Evolutionary conservation across 805 yeast genomes (phyloP), one percentile per base, ranked within the genome.

Genomic region (Schwanniomyces pseudopolymorphus): DNA sequence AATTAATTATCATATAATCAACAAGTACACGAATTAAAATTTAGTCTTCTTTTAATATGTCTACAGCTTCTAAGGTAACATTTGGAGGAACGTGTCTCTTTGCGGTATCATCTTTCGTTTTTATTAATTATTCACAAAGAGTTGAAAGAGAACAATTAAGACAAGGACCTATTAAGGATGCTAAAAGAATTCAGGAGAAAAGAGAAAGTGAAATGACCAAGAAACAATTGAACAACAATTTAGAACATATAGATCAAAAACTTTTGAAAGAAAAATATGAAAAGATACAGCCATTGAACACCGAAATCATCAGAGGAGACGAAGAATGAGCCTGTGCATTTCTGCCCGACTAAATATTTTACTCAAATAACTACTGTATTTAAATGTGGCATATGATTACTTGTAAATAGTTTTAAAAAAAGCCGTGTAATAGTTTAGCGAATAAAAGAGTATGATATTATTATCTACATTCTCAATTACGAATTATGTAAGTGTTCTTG

Each of bases 111-210:
- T 77, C 94, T 0, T 81, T 85, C 17, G 64, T 78, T 4, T 87
- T 84, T 59, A 92, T 89, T 38, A 87, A 85, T 64, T 75, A 75
- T 47, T 75, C 85, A 38, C 95, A 89, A 55, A 78, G 78, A 33
- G 66, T 77, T 50, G 96, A 89, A 61, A 75, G 89, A 57, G 83
- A 80, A 16, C 84, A 85, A 2, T 70, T 88, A 39, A 84, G 85
- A 57, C 87, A 80, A 56, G 96, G 96, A 0, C 96, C 96, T 4
- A 80, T 87, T 56, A 87, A 87, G 57, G 96, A 89, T 61, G 89
- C 90, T 2, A 80, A 74, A 49, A 70, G 95, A 47, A 63, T 85
- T 49, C 74, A 75, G 40, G 76, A 71, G 39, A 78, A 78, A 57
- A 63, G 74, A 46, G 52, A 60, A 52, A 65, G 68, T 55, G 63